Percentiles rank a stretch among this genome's conserved stretches.
Conservation (phyloP, 129 eudicot species). For the Glebionis coronaria region DNA sequence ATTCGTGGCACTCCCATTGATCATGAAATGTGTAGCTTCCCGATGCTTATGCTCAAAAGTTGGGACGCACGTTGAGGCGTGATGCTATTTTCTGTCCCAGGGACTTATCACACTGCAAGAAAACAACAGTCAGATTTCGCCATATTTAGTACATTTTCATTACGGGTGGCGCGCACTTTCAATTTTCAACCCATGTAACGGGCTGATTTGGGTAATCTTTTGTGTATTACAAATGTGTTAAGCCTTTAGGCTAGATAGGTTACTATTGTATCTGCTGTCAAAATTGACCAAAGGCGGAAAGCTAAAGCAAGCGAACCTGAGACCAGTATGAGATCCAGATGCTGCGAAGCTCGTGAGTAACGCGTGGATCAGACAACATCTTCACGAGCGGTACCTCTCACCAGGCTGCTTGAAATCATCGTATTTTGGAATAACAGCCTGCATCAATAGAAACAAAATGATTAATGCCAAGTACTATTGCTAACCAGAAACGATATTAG, state of each 20-base stretch:
- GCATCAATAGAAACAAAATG: slow-evolving; percentile 5
- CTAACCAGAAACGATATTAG: no score
- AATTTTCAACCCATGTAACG: no score
- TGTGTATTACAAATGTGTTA: no score
- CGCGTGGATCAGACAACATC: slow-evolving; percentile 63
- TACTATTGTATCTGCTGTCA: neutral
- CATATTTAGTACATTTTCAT: no score
- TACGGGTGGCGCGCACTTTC: no score
- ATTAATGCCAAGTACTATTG: no score
- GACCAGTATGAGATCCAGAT: slow-evolving; percentile 78
- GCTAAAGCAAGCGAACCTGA: slow-evolving; percentile 40
- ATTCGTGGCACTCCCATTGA: no score
- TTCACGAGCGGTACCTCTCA: slow-evolving; percentile 67
- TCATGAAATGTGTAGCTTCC: neutral
- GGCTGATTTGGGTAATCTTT: no score
- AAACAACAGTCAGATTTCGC: neutral
- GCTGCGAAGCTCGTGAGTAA: slow-evolving; percentile 70
- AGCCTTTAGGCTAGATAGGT: neutral
- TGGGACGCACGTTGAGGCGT: slow-evolving; percentile 60
- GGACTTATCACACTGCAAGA: slow-evolving; percentile 59
- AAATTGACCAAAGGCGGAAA: neutral
- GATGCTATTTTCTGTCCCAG: slow-evolving; percentile 74
- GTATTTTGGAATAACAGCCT: slow-evolving; percentile 54
- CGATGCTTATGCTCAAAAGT: slow-evolving; percentile 36
- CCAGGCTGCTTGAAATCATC: slow-evolving; percentile 80